A percentile compares a stretch with the other conserved stretches of the same genome.
phyloP scores from a whole-genome alignment of 2,329 filamentous ascomycete genomes.

The Setomelanomma holmii region DNA sequence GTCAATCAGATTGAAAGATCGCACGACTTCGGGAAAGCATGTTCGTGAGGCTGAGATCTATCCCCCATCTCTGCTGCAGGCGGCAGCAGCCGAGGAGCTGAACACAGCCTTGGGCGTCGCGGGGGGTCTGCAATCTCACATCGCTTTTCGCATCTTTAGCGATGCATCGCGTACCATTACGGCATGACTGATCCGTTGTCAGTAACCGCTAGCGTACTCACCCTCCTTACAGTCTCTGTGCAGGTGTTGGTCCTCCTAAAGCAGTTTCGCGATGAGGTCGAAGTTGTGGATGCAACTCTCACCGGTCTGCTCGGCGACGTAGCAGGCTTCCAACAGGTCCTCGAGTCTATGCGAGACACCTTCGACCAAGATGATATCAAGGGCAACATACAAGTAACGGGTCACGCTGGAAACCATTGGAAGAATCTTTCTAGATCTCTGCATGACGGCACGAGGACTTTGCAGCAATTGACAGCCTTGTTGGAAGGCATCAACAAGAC shows the following conservation, averaged over 20 bases:
- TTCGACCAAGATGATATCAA: constrained; percentile 27
- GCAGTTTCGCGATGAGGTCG: constrained; percentile 27
- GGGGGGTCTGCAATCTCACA: neutral
- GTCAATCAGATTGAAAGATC: no score
- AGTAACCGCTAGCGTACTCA: constrained; percentile 24
- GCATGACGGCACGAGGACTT: constrained; percentile 25
- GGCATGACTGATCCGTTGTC: constrained; percentile 24
- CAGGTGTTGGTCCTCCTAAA: constrained; percentile 22
- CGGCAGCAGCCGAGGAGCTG: neutral
- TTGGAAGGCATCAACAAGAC: constrained; percentile 26
- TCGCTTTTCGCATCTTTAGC: neutral
- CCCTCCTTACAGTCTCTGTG: constrained; percentile 24
- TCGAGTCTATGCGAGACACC: constrained; percentile 32
- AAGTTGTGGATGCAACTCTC: constrained; percentile 27
- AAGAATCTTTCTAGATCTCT: constrained; percentile 29
- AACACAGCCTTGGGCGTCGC: neutral
- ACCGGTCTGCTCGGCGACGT: constrained; percentile 28
- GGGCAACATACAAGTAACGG: constrained; percentile 20
- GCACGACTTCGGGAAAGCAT: no score
- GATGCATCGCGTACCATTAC: neutral
- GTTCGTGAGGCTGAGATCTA: neutral
- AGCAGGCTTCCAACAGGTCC: constrained; percentile 23
- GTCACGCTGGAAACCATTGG: constrained; percentile 31
- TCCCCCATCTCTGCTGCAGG: neutral
- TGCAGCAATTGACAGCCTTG: constrained; percentile 19